These are phyloP conservation scores for Sclerotinia nivalis DNA, from an alignment of 2,329 filamentous ascomycete species.

Conservation along the genomic window DNA sequence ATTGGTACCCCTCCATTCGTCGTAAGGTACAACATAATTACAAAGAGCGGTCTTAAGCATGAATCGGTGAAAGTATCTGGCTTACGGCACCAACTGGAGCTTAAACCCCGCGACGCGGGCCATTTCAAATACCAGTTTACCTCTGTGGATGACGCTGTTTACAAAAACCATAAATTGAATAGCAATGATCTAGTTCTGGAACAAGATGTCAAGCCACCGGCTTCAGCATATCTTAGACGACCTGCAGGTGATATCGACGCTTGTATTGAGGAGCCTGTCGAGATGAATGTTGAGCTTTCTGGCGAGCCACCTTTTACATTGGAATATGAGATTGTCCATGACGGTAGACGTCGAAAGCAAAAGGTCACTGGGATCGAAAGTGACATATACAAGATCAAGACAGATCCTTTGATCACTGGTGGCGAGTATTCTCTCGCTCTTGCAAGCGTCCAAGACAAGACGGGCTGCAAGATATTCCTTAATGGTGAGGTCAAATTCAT, in stretches of 20 bases:
- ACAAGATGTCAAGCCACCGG: slow-evolving; percentile 91
- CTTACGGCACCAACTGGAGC: slow-evolving; percentile 78
- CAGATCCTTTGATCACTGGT: slow-evolving; percentile 71
- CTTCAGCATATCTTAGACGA: slow-evolving; percentile 70
- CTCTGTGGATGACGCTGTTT: slow-evolving; percentile 79
- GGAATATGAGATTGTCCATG: slow-evolving; percentile 90
- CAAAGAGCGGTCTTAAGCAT: slow-evolving; percentile 52
- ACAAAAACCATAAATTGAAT: slow-evolving; percentile 64
- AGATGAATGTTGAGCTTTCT: slow-evolving; percentile 70
- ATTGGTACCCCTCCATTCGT: slow-evolving; percentile 89
- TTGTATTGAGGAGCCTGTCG: slow-evolving; percentile 80
- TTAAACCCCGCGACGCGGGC: slow-evolving; percentile 79
- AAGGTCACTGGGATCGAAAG: slow-evolving; percentile 63
- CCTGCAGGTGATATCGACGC: slow-evolving; percentile 59
- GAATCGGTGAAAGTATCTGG: slow-evolving; percentile 59
- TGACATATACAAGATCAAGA: slow-evolving; percentile 69
- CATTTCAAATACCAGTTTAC: slow-evolving; percentile 85
- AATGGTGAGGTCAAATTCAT: slow-evolving; percentile 83
- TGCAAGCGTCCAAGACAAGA: slow-evolving; percentile 81
- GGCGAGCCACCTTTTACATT: slow-evolving; percentile 87
- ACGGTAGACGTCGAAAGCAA: slow-evolving; percentile 76
- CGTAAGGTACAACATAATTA: slow-evolving; percentile 74
- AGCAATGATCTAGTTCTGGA: slow-evolving; percentile 67
- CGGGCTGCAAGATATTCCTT: slow-evolving; percentile 81
- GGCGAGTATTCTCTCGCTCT: slow-evolving; percentile 89